Conservation (phyloP, 169 alveolate species). For the Theileria annulata region DNA sequence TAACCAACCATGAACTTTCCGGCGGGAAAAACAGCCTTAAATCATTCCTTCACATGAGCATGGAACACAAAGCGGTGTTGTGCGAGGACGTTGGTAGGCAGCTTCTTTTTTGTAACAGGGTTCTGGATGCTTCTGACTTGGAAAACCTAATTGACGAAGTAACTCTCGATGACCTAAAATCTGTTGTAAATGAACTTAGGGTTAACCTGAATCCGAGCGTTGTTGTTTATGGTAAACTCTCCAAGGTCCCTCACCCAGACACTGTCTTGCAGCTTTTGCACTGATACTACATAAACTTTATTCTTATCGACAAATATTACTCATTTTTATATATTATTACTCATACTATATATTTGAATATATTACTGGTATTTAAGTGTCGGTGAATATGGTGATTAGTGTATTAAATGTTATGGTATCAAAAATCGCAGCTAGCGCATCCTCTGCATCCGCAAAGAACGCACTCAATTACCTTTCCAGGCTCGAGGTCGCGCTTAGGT, state of each 20-base stretch:
- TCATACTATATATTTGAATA: not conserved
- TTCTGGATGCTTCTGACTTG: conserved; percentile 68
- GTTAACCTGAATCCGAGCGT: conserved; percentile 73
- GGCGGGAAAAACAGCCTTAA: conserved; percentile 83
- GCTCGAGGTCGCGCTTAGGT: conserved; percentile 93
- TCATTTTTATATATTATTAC: conserved; percentile 1
- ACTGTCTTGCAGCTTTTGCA: conserved; percentile 42
- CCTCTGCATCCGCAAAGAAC: conserved; percentile 99
- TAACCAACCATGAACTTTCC: conserved; percentile 77
- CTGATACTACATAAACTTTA: not conserved
- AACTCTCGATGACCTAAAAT: conserved; percentile 67
- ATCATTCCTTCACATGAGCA: conserved; percentile 77
- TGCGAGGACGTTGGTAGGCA: conserved; percentile 86
- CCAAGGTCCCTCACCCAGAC: conserved; percentile 79
- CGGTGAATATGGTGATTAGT: not conserved
- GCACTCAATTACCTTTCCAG: conserved; percentile 89
- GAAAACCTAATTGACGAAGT: conserved; percentile 77
- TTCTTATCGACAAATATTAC: not conserved
- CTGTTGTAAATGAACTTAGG: conserved; percentile 68
- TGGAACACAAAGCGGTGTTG: conserved; percentile 77
- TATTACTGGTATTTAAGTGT: not conserved
- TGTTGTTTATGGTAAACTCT: conserved; percentile 79
- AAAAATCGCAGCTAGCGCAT: conserved; percentile 89
- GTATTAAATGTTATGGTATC: not conserved
- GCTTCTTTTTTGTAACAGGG: conserved; percentile 76